Conservation (phyloP, 352 stramenopile species). For the Aphanomyces stellatus region DNA sequence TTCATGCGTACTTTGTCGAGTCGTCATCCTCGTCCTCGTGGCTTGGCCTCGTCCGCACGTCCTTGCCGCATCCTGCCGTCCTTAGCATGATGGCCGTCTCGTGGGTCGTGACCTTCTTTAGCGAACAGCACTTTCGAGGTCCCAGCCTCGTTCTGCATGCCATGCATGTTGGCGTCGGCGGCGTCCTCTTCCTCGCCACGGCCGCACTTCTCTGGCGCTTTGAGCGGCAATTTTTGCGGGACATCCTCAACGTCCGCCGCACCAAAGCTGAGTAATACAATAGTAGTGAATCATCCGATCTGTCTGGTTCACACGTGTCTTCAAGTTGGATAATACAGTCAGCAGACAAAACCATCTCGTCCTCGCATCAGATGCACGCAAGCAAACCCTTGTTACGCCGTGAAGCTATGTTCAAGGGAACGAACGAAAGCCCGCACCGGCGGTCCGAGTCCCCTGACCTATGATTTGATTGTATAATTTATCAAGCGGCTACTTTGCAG, state of each 20-base stretch:
- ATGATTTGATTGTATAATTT: too few species aligned
- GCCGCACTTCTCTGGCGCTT: background rate
- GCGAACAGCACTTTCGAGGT: background rate
- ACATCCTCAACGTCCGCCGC: background rate
- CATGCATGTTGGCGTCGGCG: slow-evolving; percentile 1
- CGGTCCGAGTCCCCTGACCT: too few species aligned
- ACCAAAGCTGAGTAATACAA: background rate
- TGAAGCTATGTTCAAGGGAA: too few species aligned
- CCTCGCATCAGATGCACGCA: too few species aligned
- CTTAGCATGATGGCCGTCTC: background rate
- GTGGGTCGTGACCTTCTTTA: background rate
- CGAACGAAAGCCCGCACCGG: too few species aligned
- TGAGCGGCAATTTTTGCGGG: background rate
- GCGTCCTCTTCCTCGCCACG: background rate
- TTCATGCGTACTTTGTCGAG: slow-evolving; percentile 42
- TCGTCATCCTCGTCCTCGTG: background rate
- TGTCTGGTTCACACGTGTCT: too few species aligned
- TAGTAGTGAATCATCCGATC: too few species aligned
- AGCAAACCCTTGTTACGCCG: too few species aligned
- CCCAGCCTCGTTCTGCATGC: background rate
- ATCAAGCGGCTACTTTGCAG: background rate
- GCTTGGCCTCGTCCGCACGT: background rate
- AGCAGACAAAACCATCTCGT: too few species aligned
- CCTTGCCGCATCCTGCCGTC: background rate
- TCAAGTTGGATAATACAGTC: too few species aligned